phyloP scores from a whole-genome alignment of 129 eudicot genomes.

The Arctium lappa region DNA sequence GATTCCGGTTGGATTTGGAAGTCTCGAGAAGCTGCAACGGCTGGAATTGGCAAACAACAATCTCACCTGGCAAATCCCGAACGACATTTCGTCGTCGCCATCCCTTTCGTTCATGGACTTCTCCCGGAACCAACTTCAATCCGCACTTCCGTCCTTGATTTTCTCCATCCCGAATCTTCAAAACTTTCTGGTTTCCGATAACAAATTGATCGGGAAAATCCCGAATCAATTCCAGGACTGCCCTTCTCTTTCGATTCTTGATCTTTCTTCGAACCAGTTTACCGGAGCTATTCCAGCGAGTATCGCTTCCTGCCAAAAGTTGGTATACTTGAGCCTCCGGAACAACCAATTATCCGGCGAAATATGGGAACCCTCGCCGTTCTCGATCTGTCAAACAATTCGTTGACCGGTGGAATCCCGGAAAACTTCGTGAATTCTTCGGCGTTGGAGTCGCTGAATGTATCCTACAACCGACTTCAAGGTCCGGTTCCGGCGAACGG shows the following conservation, averaged over 20 bases:
- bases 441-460: constrained; percentile 67
- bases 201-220: constrained; percentile 61
- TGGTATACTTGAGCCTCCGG: constrained; percentile 57
- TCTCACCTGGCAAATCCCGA: constrained; percentile 76
- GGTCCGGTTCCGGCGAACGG: constrained; percentile 85
- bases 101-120: constrained; percentile 84
- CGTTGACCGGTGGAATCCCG: constrained; percentile 73
- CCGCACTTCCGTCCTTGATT: constrained; percentile 67
- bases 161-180: constrained; percentile 72
- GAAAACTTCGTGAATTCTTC: constrained; percentile 68
- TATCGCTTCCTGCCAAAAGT: constrained; percentile 69
- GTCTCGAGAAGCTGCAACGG: constrained; percentile 65
- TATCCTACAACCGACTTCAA: constrained; percentile 63
- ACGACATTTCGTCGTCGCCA: constrained; percentile 52
- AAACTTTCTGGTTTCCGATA: constrained; percentile 59
- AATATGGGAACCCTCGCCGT: constrained; percentile 77
- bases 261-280: constrained; percentile 81
- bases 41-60: constrained; percentile 74
- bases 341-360: constrained; percentile 56
- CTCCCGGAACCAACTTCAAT: constrained; percentile 59
- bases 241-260: constrained; percentile 68
- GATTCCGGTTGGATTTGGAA: constrained; percentile 79
- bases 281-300: constrained; percentile 71
- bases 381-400: constrained; percentile 81
- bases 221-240: constrained; percentile 89